Evolutionary conservation across 108 stramenopile genomes (phyloP).

Genomic region (Schizochytrium sp.): DNA sequence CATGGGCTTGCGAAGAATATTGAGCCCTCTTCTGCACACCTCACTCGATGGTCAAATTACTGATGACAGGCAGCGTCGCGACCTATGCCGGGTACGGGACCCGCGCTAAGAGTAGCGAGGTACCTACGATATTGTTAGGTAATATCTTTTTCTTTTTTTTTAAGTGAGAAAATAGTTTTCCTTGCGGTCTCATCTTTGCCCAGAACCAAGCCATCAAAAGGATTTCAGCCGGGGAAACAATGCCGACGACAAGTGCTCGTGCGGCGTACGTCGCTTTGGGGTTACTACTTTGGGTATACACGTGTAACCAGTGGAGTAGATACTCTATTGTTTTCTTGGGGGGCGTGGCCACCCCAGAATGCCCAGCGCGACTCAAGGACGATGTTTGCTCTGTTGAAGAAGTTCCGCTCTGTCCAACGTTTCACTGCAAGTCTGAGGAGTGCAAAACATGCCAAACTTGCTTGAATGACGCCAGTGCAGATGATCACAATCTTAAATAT

Average conservation of each 20-base stretch:
- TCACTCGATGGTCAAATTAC: too few species aligned
- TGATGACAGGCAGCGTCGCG: too few species aligned
- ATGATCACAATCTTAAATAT: constrained; percentile 10
- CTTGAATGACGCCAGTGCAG: not conserved
- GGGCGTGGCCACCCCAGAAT: constrained; percentile 46
- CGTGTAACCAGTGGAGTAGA: constrained; percentile 51
- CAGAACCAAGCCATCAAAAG: too few species aligned
- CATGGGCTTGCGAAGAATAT: too few species aligned
- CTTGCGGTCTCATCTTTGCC: too few species aligned
- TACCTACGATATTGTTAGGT: too few species aligned
- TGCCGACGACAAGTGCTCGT: not conserved
- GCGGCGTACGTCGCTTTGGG: not conserved
- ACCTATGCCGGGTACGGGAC: too few species aligned
- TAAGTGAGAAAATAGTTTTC: too few species aligned
- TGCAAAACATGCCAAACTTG: constrained; percentile 23
- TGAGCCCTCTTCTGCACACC: too few species aligned
- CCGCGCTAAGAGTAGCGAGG: too few species aligned
- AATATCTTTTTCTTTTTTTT: too few species aligned
- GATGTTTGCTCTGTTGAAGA: not conserved
- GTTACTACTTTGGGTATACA: constrained; percentile 29
- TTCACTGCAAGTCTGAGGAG: not conserved
- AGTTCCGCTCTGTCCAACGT: not conserved
- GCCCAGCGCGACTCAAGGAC: not conserved
- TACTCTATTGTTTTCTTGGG: constrained; percentile 54
- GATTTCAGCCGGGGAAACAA: too few species aligned